Conservation (phyloP, 1,139 yeast genomes). For the Saccharomycopsis crataegensis region DNA sequence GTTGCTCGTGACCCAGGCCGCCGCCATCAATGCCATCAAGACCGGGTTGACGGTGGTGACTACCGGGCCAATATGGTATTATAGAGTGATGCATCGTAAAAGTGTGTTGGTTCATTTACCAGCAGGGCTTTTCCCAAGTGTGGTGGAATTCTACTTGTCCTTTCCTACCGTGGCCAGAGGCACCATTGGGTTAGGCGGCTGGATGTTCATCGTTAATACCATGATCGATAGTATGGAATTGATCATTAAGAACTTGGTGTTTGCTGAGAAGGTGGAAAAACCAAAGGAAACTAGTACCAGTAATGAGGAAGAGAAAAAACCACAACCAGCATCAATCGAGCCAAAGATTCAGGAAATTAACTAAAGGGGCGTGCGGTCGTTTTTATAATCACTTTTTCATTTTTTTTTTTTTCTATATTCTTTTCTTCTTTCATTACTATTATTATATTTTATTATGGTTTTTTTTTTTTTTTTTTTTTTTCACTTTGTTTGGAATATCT, state of each 20-base stretch:
- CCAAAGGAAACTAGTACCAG: background rate
- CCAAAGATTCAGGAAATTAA: constrained; percentile 2
- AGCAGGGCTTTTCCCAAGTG: constrained; percentile 46
- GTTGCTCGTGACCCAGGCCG: constrained; percentile 22
- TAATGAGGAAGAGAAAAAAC: background rate
- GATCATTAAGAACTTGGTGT: constrained; percentile 4
- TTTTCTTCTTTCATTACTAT: no score
- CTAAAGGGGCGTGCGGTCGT: background rate
- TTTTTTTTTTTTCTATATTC: background rate
- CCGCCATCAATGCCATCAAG: constrained; percentile 25
- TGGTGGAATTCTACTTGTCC: constrained; percentile 49
- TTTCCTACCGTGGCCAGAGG: constrained; percentile 56
- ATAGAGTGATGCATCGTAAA: constrained; percentile 52
- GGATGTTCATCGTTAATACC: constrained; percentile 13
- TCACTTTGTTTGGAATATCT: no score
- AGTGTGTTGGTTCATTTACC: constrained; percentile 57
- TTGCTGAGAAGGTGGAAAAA: constrained; percentile 2
- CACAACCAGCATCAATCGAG: background rate
- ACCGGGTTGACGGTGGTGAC: constrained; percentile 29
- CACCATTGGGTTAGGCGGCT: constrained; percentile 37
- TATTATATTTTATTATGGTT: background rate
- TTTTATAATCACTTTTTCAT: background rate
- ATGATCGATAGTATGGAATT: constrained; percentile 12
- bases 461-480: background rate
- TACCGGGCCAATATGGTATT: constrained; percentile 41